These are phyloP conservation scores for Talaromyces amestolkiae DNA, from an alignment of 2,329 filamentous ascomycete species.

Conservation along the genomic window DNA sequence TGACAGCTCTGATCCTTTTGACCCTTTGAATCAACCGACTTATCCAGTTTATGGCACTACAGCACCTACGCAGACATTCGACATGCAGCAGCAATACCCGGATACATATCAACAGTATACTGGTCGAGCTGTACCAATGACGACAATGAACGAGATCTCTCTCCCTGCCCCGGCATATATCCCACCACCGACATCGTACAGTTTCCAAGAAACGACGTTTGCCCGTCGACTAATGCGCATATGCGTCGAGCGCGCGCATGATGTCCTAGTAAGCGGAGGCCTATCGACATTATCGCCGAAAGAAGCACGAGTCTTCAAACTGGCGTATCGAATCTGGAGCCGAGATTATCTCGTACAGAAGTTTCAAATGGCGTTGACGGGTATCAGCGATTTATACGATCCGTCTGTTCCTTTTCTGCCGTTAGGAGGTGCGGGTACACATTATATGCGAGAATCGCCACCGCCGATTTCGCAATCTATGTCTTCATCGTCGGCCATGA, in stretches of 20 bases:
- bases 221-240: constrained; percentile 16
- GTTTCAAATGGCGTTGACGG: neutral
- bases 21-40: neutral
- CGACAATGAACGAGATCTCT: neutral
- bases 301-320: constrained; percentile 14
- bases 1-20: neutral
- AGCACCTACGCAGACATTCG: neutral
- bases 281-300: neutral
- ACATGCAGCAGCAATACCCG: neutral
- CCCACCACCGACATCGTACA: constrained; percentile 12
- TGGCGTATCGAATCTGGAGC: constrained; percentile 14
- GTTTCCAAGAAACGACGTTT: constrained; percentile 17
- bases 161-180: constrained; percentile 3
- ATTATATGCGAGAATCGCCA: constrained; percentile 1
- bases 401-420: constrained; percentile 2
- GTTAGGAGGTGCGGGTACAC: constrained; percentile 12
- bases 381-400: neutral
- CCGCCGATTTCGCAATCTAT: neutral
- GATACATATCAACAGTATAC: neutral
- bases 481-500: neutral
- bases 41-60: neutral
- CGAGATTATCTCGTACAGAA: constrained; percentile 3
- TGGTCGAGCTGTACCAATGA: neutral
- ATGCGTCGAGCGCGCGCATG: constrained; percentile 13
- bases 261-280: neutral